Evolutionary conservation across 192 early-diverging fungal genomes (phyloP).

Genomic region (Backusella westeae): DNA sequence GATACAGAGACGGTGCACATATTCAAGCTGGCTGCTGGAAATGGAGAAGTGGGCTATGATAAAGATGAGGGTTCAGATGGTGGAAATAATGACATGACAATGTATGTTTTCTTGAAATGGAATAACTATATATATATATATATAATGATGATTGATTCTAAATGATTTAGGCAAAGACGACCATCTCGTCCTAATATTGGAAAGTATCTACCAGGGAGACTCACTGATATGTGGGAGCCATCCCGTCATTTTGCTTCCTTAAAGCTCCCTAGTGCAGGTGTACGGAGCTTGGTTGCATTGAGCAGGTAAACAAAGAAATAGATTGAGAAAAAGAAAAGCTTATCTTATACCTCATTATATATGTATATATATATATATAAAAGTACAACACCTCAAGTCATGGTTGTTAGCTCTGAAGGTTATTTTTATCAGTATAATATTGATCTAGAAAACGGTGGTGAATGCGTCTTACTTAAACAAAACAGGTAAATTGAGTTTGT

Average conservation of each 20-base stretch:
- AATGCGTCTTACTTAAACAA: slow-evolving; percentile 79
- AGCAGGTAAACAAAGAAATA: slow-evolving; percentile 47
- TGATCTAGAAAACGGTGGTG: slow-evolving; percentile 84
- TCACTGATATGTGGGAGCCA: slow-evolving; percentile 94
- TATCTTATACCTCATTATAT: too few species aligned
- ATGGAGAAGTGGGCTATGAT: neutral
- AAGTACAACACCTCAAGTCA: slow-evolving; percentile 73
- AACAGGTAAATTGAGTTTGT: slow-evolving; percentile 39
- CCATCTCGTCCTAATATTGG: slow-evolving; percentile 63
- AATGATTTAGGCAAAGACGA: slow-evolving; percentile 49
- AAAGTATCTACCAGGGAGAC: slow-evolving; percentile 76
- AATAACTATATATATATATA: neutral
- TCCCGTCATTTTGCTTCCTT: slow-evolving; percentile 90
- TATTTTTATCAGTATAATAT: slow-evolving; percentile 89
- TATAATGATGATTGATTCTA: neutral
- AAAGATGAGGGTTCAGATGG: neutral
- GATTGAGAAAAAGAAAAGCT: neutral
- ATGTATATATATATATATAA: neutral
- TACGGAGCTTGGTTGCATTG: slow-evolving; percentile 72
- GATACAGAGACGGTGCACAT: slow-evolving; percentile 96
- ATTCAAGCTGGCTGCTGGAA: slow-evolving; percentile 59
- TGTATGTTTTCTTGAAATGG: slow-evolving; percentile 20
- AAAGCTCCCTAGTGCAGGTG: slow-evolving; percentile 76
- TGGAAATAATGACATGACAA: slow-evolving; percentile 24
- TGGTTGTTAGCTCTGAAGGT: slow-evolving; percentile 88